A percentile compares a stretch with the other conserved stretches of the same genome.
Conservation (phyloP, 345 rosid species). For the Kandelia obovata region DNA sequence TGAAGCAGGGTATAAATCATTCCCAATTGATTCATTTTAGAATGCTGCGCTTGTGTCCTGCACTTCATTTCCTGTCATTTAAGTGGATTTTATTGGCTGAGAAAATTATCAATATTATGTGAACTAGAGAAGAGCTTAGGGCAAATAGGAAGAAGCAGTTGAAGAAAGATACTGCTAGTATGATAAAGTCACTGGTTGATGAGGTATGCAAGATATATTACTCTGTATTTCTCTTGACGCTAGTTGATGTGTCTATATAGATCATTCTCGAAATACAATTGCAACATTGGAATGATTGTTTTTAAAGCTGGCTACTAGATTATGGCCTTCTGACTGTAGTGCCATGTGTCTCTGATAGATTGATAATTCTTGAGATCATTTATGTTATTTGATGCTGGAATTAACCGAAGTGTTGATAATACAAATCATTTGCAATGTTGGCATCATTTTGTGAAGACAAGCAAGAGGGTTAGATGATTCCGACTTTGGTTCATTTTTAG, state of each 20-base stretch:
- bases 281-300: background rate
- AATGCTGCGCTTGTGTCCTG: background rate
- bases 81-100: background rate
- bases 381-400: background rate
- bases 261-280: background rate
- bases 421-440: background rate
- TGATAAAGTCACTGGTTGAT: conserved; percentile 81
- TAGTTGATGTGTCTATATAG: background rate
- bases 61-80: background rate
- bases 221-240: background rate
- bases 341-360: no score
- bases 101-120: conserved; percentile 16
- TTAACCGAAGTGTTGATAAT: background rate
- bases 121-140: conserved; percentile 83
- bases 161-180: conserved; percentile 91
- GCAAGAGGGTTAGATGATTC: conserved; percentile 63
- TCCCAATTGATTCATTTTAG: background rate
- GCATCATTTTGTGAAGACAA: conserved; percentile 68
- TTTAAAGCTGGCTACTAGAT: background rate
- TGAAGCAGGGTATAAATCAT: background rate
- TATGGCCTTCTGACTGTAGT: no score
- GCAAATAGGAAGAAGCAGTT: conserved; percentile 88
- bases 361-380: no score
- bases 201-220: conserved; percentile 52
- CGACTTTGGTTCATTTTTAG: background rate